These are phyloP conservation scores for Trypanosoma cruzi DNA, from an alignment of 208 protist species.

Conservation along the genomic window DNA sequence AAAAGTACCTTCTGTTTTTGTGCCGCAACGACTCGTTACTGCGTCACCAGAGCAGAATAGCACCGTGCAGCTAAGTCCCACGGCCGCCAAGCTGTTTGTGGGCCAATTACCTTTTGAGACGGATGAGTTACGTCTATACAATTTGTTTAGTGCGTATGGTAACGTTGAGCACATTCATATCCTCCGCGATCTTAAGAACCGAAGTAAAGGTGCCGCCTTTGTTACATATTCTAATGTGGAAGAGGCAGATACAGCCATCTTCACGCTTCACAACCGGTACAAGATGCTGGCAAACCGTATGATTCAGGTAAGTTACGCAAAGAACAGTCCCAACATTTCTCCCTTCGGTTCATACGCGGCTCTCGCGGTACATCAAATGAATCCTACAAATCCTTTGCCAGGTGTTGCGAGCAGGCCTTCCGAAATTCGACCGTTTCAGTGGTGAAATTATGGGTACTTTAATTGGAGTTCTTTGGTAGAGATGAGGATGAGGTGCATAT, in stretches of 20 bases:
- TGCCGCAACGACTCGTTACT: not conserved
- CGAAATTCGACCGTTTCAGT: constrained; percentile 38
- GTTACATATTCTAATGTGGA: constrained; percentile 81
- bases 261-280: constrained; percentile 88
- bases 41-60: constrained; percentile 16
- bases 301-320: constrained; percentile 91
- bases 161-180: constrained; percentile 89
- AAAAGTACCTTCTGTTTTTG: constrained; percentile 18
- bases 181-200: constrained; percentile 74
- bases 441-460: not conserved
- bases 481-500: not conserved
- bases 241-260: constrained; percentile 88
- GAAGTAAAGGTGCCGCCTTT: constrained; percentile 84
- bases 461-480: not conserved
- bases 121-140: constrained; percentile 76
- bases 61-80: constrained; percentile 28
- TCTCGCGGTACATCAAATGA: constrained; percentile 78
- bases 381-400: constrained; percentile 85
- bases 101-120: constrained; percentile 88
- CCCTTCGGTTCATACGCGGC: constrained; percentile 80
- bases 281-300: constrained; percentile 88
- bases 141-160: constrained; percentile 87
- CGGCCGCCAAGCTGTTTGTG: constrained; percentile 83
- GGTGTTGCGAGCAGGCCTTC: constrained; percentile 58
- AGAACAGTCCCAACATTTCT: constrained; percentile 88